Evolutionary conservation across 139 green algal genomes (phyloP), one percentile per base, ranked within the genome.

Genomic region (Chlorella sp.): DNA sequence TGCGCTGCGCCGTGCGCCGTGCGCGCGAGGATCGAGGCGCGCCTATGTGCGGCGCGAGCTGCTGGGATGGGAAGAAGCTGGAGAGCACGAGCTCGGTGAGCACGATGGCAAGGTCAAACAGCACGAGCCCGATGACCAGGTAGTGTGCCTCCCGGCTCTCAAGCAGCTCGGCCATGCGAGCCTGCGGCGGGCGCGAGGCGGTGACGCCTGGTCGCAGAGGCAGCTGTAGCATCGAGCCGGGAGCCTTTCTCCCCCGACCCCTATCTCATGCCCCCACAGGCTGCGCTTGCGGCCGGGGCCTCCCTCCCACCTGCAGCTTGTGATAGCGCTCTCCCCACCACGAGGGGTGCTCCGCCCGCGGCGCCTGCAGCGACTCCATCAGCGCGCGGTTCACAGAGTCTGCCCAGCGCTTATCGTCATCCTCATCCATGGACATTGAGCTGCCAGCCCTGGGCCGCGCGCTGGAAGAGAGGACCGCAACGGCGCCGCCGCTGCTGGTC

Each of bases 51-150:
- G 67, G 67, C 50, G 67, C 67, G 35, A 74, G 50, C 67, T 74
- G 48, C 25, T 48, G 67, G 3, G 67, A 31, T 48, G 67, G 67
- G 40, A 59, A 76, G 70, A 67, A 68, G 8, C 38, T 51, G 19
- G 41, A 46, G 17, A 76, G 56, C 70, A 76, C 70, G 40, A 76
- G 53, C 70, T 76, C 70, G 0, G 70, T 29, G 21, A 76, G 55
- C 17, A 76, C 70, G 19, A 67, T 76, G n/a, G 41, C 55, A 19
- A 76, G 70, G 55, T 76, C 70, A 17, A 76, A 40, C 55, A 76
- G 55, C 40, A 76, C 70, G 38, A 76, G 38, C 15, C 41, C 56
- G 2, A 76, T 76, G 55, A 76, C 56, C 41, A 58, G 9, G 29
- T 67, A 68, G 41, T 76, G 70, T 0, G 67, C 67, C 36, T 74